Evolutionary conservation across 768 basidiomycete genomes (phyloP).

Genomic region (Lactarius deliciosus): DNA sequence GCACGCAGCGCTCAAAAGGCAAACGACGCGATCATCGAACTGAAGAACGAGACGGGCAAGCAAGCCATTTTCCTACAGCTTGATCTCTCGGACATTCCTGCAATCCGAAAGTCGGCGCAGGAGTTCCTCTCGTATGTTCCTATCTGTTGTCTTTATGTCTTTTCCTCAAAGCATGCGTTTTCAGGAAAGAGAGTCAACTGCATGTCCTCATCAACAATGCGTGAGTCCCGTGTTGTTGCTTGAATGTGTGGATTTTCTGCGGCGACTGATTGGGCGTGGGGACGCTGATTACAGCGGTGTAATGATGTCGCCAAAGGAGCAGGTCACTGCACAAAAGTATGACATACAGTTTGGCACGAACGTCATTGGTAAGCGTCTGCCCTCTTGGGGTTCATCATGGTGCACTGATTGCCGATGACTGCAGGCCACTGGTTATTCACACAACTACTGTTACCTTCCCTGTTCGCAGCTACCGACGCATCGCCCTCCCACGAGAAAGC

Average conservation of each 20-base stretch:
- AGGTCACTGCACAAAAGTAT: conserved; percentile 48
- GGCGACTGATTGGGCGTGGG: not conserved
- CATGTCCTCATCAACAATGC: conserved; percentile 53
- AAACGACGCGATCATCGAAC: conserved; percentile 49
- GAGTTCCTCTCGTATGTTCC: conserved; percentile 40
- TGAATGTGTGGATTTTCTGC: not conserved
- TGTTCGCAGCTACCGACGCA: conserved; percentile 42
- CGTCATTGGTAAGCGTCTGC: conserved; percentile 42
- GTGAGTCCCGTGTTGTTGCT: conserved; percentile 35
- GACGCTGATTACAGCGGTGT: conserved; percentile 42
- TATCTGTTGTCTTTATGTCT: conserved; percentile 29
- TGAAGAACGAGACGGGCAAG: conserved; percentile 47
- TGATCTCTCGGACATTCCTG: conserved; percentile 42
- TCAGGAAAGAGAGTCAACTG: conserved; percentile 46
- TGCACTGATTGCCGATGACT: not conserved
- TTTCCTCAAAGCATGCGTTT: conserved; percentile 17
- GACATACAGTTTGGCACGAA: conserved; percentile 61
- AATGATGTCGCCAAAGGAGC: conserved; percentile 43
- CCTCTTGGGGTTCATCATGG: not conserved
- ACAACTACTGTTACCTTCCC: conserved; percentile 48
- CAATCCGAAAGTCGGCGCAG: conserved; percentile 41
- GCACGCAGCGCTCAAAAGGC: conserved; percentile 47
- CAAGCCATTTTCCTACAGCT: conserved; percentile 46
- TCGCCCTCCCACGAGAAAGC: conserved; percentile 42
- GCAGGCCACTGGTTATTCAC: conserved; percentile 64